Evolutionary conservation across 306 rosid genomes (phyloP).

Genomic region (Datisca glomerata): DNA sequence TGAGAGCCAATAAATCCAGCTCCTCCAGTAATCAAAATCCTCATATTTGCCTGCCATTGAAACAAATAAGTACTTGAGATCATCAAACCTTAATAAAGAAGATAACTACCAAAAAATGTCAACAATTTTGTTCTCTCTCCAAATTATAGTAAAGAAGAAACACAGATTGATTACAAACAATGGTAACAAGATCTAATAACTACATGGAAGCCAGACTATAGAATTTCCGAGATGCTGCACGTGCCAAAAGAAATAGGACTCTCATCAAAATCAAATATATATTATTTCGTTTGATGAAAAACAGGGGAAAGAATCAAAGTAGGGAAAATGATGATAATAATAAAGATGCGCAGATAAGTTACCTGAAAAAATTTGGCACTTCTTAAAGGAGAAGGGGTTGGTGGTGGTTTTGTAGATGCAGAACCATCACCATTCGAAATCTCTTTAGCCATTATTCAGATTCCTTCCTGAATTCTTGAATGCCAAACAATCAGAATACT

Average conservation of each 20-base stretch:
- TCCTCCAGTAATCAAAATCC: conserved; percentile 94
- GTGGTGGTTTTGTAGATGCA: conserved; percentile 34
- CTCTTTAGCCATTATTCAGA: conserved; percentile 30
- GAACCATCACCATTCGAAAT: conserved; percentile 32
- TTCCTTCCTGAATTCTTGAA: conserved; percentile 17
- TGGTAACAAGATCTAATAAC: too few species aligned
- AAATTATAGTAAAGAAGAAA: too few species aligned
- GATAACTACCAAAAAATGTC: not conserved
- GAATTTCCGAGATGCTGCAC: too few species aligned
- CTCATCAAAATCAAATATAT: too few species aligned
- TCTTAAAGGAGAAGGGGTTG: conserved; percentile 42
- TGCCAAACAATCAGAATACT: conserved; percentile 10
- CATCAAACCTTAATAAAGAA: not conserved
- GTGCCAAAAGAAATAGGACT: too few species aligned
- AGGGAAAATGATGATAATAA: not conserved
- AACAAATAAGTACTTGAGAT: not conserved
- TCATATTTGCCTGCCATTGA: conserved; percentile 70
- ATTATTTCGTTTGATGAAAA: too few species aligned
- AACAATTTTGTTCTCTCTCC: too few species aligned
- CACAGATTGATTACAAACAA: too few species aligned
- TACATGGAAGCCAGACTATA: too few species aligned
- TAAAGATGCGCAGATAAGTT: not conserved
- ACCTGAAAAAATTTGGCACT: conserved; percentile 53
- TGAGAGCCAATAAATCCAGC: conserved; percentile 99
- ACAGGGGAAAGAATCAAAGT: too few species aligned